A percentile compares a stretch with the other conserved stretches of the same genome.
These are phyloP conservation scores for Aurifilum marmelostoma DNA, from an alignment of 2,329 filamentous ascomycete species.

Conservation along the genomic window DNA sequence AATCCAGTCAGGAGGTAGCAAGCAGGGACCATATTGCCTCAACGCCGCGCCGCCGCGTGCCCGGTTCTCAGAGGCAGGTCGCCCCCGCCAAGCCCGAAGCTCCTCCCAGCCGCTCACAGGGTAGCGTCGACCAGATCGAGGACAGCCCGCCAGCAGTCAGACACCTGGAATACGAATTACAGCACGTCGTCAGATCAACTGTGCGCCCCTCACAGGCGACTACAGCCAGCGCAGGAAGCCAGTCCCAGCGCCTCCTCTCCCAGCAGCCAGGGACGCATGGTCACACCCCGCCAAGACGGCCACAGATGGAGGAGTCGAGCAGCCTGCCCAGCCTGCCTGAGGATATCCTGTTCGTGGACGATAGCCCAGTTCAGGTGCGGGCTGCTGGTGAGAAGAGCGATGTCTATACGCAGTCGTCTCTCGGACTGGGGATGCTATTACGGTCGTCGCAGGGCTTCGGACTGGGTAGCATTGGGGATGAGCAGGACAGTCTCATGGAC, in stretches of 20 bases:
- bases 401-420: conserved; percentile 10
- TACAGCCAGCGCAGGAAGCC: conserved; percentile 44
- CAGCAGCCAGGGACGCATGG: neutral
- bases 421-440: conserved; percentile 39
- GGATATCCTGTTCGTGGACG: conserved; percentile 30
- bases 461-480: conserved; percentile 44
- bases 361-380: conserved; percentile 31
- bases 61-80: neutral
- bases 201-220: conserved; percentile 49
- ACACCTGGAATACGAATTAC: neutral
- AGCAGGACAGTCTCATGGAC: conserved; percentile 45
- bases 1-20: conserved; percentile 15
- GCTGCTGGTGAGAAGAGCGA: conserved; percentile 15
- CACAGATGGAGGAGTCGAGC: conserved; percentile 32
- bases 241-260: conserved; percentile 28
- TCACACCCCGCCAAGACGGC: conserved; percentile 36
- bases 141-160: conserved; percentile 13
- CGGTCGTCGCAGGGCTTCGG: conserved; percentile 49
- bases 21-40: neutral
- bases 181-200: conserved; percentile 12
- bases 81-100: conserved; percentile 19
- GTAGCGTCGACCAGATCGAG: conserved; percentile 11
- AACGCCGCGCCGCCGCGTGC: neutral
- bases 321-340: conserved; percentile 28
- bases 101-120: conserved; percentile 17